Evolutionary conservation across 305 asterid species (phyloP), one percentile per base, ranked within the genome.

Genomic region (Plantago coronopus): DNA sequence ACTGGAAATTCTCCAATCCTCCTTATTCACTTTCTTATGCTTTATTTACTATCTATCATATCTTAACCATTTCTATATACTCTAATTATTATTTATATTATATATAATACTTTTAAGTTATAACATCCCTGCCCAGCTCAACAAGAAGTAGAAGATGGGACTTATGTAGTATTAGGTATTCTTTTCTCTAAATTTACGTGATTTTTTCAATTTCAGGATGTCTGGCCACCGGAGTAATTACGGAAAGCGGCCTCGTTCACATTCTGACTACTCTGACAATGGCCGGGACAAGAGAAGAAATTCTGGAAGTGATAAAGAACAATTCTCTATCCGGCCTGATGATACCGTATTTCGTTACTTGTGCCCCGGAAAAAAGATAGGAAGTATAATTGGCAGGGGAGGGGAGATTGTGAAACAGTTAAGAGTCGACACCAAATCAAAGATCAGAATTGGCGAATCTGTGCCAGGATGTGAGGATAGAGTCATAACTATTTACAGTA

Each of bases 341-440:
- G 94, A 89, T 63, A 89, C 97, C 0, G 98, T 86, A 23, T 89
- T 84, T 63, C 89, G 91, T 31, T 91, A 86, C 77, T 69, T 91
- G 63, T 88, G 95, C 70, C 83, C 89, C n/a, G 89, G 81, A 53
- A 89, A 80, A 81, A 87, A 89, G 67, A 86, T 93, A 45, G 97
- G 97, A 42, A 93, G 97, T 57, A 89, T 93, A 44, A 93, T 93
- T 7, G 94, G 97, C 68, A 80, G 89, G 82, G 99, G 97, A 38
- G 97, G 97, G 42, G 99, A 93, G 67, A 93, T 89, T 67, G 88
- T 85, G 76, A 93, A 93, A 79, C 99, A 87, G 75, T 79, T 89
- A 48, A 87, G 97, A 79, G 71, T 62, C 16, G 96, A 93, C 57
- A 93, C 97, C 40, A 89, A 79, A 63, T 74, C 99, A 0, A 93